Evolutionary conservation across 192 early-diverging fungal genomes (phyloP).

Genomic region (Coemansia sp.): DNA sequence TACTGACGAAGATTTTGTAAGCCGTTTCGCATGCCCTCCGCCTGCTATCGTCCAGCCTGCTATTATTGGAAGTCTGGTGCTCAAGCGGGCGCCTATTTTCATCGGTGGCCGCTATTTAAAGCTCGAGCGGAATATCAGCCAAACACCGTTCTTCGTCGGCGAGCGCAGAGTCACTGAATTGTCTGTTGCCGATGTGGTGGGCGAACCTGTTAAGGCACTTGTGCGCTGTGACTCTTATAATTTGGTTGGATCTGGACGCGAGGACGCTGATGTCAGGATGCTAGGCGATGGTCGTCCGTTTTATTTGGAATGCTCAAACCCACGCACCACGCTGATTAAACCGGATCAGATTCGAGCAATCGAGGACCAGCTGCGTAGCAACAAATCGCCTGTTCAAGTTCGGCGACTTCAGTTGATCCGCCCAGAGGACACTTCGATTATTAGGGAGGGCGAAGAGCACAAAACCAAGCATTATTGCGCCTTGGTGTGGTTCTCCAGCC

Average conservation of each 20-base stretch:
- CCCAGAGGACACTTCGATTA: conserved; percentile 62
- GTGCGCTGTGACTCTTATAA: conserved; percentile 71
- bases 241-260: conserved; percentile 84
- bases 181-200: conserved; percentile 83
- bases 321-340: conserved; percentile 57
- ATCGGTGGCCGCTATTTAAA: conserved; percentile 78
- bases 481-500: conserved; percentile 68
- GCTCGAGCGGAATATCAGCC: conserved; percentile 74
- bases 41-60: conserved; percentile 30
- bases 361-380: conserved; percentile 51
- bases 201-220: conserved; percentile 60
- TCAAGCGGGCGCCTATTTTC: conserved; percentile 62
- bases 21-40: conserved; percentile 33
- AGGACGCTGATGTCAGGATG: conserved; percentile 97
- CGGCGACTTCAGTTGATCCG: conserved; percentile 56
- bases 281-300: conserved; percentile 90
- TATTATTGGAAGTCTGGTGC: conserved; percentile 38
- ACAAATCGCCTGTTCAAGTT: conserved; percentile 61
- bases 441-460: conserved; percentile 76
- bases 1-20: conserved; percentile 23
- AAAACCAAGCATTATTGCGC: conserved; percentile 76
- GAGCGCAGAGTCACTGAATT: conserved; percentile 70
- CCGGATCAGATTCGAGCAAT: conserved; percentile 51
- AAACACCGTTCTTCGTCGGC: conserved; percentile 83
- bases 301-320: conserved; percentile 87